A percentile compares a stretch with the other conserved stretches of the same genome.
phyloP scores from a whole-genome alignment of 139 green algal species.

The Chlorella sorokiniana region DNA sequence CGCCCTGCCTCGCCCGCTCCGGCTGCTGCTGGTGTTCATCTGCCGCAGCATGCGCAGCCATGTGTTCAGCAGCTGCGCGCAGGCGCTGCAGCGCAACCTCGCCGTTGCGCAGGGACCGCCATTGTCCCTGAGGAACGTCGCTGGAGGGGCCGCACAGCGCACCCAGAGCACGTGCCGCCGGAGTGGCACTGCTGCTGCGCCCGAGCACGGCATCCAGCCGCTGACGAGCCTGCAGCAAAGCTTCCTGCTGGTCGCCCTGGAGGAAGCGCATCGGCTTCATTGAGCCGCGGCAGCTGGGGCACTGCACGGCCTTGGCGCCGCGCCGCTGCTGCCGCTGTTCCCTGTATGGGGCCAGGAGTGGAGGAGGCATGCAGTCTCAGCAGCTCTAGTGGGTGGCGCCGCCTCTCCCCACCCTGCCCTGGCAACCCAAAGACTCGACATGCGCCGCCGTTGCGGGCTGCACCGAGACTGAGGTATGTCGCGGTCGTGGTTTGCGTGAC shows the following conservation, averaged over 20 bases:
- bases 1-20: no score
- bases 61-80: neutral
- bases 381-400: no score
- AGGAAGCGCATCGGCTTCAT: conserved; percentile 18
- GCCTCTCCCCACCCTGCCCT: no score
- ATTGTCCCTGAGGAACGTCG: no score
- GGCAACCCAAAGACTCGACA: no score
- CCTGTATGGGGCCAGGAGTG: neutral
- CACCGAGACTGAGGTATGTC: neutral
- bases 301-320: neutral
- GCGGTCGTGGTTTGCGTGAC: neutral
- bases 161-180: neutral
- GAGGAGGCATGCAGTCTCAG: neutral
- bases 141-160: neutral
- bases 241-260: neutral
- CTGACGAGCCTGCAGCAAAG: neutral
- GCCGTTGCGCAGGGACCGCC: no score
- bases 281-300: neutral
- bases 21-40: no score
- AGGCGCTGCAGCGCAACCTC: neutral
- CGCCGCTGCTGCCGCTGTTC: neutral
- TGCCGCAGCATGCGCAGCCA: conserved; percentile 15
- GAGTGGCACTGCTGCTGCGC: neutral
- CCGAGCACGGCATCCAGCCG: neutral
- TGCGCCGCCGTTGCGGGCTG: no score